Conservation (phyloP, 371 early-diverging fungal species). For the Dichotomocladium elegans region DNA sequence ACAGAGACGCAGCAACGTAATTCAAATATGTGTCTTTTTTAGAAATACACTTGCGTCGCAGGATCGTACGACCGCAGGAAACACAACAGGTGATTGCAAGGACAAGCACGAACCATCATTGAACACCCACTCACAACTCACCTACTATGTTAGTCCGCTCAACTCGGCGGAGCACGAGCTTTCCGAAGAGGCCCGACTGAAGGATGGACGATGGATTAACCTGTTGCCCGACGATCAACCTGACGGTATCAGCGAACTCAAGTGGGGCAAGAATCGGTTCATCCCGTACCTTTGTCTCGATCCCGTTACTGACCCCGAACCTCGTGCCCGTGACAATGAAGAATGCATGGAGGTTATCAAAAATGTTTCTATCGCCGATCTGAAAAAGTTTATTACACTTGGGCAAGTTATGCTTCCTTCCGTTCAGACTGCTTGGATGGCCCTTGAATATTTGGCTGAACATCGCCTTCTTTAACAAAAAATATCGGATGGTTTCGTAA, state of each 20-base stretch:
- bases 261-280: slow-evolving; percentile 64
- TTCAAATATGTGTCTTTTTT: background rate
- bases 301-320: slow-evolving; percentile 45
- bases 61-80: slow-evolving; percentile 58
- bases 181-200: slow-evolving; percentile 61
- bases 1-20: background rate
- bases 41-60: slow-evolving; percentile 59
- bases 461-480: slow-evolving; percentile 17
- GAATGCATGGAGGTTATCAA: slow-evolving; percentile 41
- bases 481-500: slow-evolving; percentile 50
- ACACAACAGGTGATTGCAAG: slow-evolving; percentile 36
- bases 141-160: slow-evolving; percentile 19
- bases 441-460: slow-evolving; percentile 35
- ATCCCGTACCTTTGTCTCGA: slow-evolving; percentile 59
- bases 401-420: slow-evolving; percentile 51
- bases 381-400: slow-evolving; percentile 35
- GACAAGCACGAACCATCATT: background rate
- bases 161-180: slow-evolving; percentile 59
- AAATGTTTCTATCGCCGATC: slow-evolving; percentile 33
- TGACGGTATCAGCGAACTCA: slow-evolving; percentile 60
- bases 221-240: slow-evolving; percentile 42
- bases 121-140: background rate
- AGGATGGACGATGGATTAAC: slow-evolving; percentile 47
- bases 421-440: slow-evolving; percentile 52
- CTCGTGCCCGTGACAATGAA: slow-evolving; percentile 53